Evolutionary conservation across 2,329 filamentous ascomycete genomes (phyloP), one percentile per base, ranked within the genome.

Genomic region (Apiospora aurea): DNA sequence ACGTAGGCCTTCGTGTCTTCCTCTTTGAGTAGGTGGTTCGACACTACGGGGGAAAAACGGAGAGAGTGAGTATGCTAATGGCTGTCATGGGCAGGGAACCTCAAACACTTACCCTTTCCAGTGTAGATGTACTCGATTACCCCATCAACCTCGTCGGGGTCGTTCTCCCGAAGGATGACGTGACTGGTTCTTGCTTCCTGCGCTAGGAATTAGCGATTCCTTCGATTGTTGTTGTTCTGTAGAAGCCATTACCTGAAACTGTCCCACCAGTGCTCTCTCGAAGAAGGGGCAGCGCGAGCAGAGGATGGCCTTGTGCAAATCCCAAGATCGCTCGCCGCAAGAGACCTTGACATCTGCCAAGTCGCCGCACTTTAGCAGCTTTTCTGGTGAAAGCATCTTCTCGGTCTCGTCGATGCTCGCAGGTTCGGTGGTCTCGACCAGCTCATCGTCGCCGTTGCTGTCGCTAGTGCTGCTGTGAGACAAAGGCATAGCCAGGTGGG

Each of bases 301-400:
- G 10, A 72, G 18, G 43, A 72, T 34, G 16, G 21, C 3, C 44
- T 70, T 53, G 67, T 72, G 71, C n/a, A 72, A 5, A 21, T 69
- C n/a, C 47, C 47, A 72, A 3, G 26, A 38, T 10, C 24, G 44
- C 4, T 69, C 26, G 29, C 67, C 67, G 16, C 71, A 72, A 13
- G 53, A 46, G 46, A 72, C 68, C 18, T 44, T 53, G 26, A 69
- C 38, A 26, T 72, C 67, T 1, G 71, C 2, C 11, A 57, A 29
- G 6, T 24, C n/a, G 4, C 61, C 5, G 8, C 13, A 24, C 21
- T 49, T 18, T 18, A 66, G 67, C 4, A 70, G 47, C 10, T 49
- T 49, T 1, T 38, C 13, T 8, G 24, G 4, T 4, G 47, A 26
- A 51, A 51, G 8, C n/a, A 24, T 51, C 10, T 24, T 24, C n/a